phyloP scores from a whole-genome alignment of 148 eudicot genomes.

The Vaccinium vitisidaea region DNA sequence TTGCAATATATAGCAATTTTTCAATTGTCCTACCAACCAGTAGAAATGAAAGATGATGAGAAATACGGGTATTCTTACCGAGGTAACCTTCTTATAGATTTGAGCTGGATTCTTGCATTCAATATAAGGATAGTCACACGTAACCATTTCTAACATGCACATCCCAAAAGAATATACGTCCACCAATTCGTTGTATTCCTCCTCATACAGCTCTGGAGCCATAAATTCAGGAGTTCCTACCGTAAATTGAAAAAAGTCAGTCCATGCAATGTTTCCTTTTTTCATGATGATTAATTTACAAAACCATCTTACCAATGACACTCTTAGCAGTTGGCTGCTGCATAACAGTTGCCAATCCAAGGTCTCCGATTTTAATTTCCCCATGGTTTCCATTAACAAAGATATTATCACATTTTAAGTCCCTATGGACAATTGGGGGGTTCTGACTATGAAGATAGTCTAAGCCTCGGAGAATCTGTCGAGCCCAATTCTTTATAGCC shows the following conservation, averaged over 20 bases:
- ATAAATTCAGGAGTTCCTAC: conserved; percentile 88
- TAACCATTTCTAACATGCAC: conserved; percentile 92
- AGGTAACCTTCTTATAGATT: conserved; percentile 73
- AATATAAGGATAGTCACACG: conserved; percentile 76
- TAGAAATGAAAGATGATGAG: not conserved
- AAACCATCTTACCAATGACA: conserved; percentile 57
- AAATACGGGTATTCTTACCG: conserved; percentile 44
- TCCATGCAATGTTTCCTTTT: not conserved
- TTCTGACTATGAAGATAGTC: conserved; percentile 79
- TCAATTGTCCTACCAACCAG: not conserved
- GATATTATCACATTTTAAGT: conserved; percentile 89
- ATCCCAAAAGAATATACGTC: conserved; percentile 92
- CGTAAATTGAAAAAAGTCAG: conserved; percentile 16
- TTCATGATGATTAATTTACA: not conserved
- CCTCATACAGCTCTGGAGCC: conserved; percentile 97
- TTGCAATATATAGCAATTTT: not conserved
- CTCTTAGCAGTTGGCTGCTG: conserved; percentile 70
- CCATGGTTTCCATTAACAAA: conserved; percentile 88
- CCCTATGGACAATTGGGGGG: conserved; percentile 80
- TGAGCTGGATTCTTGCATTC: conserved; percentile 93
- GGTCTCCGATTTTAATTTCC: conserved; percentile 89
- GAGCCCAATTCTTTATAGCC: conserved; percentile 92
- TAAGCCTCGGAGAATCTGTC: conserved; percentile 82
- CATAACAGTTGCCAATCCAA: conserved; percentile 84
- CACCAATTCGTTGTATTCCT: conserved; percentile 78